These are phyloP conservation scores for Botrytis elliptica DNA, from an alignment of 2,329 filamentous ascomycete genomes.

Conservation along the genomic window DNA sequence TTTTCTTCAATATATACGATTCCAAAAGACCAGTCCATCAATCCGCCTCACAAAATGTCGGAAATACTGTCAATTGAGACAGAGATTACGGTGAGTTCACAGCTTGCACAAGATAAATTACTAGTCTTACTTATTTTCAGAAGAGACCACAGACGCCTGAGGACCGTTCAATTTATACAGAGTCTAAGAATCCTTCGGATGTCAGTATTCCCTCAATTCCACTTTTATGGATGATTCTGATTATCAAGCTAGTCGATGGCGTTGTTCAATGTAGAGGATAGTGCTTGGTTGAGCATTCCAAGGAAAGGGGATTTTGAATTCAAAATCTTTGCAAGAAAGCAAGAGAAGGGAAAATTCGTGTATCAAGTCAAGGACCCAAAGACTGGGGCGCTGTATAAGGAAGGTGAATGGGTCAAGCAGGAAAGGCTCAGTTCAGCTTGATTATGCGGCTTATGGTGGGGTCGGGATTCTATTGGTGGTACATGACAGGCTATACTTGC, in stretches of 20 bases:
- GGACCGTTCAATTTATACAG: constrained; percentile 4
- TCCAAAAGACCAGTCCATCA: not conserved
- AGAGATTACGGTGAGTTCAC: constrained; percentile 3
- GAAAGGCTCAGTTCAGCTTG: constrained; percentile 6
- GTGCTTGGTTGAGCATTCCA: not conserved
- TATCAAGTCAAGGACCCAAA: constrained; percentile 22
- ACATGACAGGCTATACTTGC: not conserved
- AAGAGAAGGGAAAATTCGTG: constrained; percentile 7
- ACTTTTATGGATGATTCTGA: not conserved
- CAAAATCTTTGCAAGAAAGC: not conserved
- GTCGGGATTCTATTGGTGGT: not conserved
- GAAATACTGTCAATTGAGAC: not conserved
- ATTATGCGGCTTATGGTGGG: not conserved
- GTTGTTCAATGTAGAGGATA: constrained; percentile 3
- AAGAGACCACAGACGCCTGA: constrained; percentile 13
- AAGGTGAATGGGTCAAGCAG: constrained; percentile 22
- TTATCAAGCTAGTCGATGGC: not conserved
- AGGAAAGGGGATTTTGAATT: constrained; percentile 13
- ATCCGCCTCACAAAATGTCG: not conserved
- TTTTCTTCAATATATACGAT: not conserved
- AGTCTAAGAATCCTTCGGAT: constrained; percentile 11
- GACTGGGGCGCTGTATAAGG: constrained; percentile 19
- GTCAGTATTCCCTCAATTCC: not conserved
- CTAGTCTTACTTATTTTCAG: not conserved
- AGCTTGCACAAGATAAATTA: not conserved